These are phyloP conservation scores for Berkeleyomyces basicola DNA, from an alignment of 2,329 filamentous ascomycete genomes.

Conservation along the genomic window DNA sequence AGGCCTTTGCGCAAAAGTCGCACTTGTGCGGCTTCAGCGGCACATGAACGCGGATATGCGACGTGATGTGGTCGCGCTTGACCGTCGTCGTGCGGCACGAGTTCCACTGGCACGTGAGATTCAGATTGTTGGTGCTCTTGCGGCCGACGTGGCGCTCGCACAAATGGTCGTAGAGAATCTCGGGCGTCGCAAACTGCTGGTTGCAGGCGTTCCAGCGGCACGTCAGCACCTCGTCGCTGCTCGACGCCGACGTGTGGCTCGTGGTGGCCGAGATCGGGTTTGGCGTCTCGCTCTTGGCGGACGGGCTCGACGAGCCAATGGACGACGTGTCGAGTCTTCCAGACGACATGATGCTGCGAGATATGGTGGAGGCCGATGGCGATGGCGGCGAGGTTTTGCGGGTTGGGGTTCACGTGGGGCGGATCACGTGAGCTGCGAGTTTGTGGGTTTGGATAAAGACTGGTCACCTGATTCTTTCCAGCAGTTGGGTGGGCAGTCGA, in stretches of 20 bases:
- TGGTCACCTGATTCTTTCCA: neutral
- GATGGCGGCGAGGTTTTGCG: neutral
- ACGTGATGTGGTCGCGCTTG: constrained; percentile 98
- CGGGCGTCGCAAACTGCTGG: constrained; percentile 40
- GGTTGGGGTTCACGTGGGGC: neutral
- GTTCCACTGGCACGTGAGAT: constrained; percentile 93
- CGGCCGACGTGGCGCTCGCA: constrained; percentile 96
- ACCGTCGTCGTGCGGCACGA: constrained; percentile 91
- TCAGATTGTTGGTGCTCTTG: constrained; percentile 98
- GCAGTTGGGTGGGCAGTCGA: neutral
- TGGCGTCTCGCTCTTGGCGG: constrained; percentile 37
- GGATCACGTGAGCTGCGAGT: neutral
- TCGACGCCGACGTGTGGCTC: constrained; percentile 25
- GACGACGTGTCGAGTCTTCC: constrained; percentile 10
- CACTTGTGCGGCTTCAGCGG: constrained; percentile 98
- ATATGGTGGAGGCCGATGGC: neutral
- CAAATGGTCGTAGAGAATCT: constrained; percentile 72
- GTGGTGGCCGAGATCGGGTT: constrained; percentile 31
- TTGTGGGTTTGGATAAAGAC: neutral
- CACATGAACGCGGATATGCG: constrained; percentile 97
- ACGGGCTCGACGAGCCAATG: constrained; percentile 21
- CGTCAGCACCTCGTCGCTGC: constrained; percentile 38
- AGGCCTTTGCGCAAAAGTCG: constrained; percentile 95
- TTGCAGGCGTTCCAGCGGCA: constrained; percentile 45
- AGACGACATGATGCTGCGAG: constrained; percentile 5